These are phyloP conservation scores for Viola pubescens DNA, from an alignment of 441 rosid genomes.

Conservation along the genomic window DNA sequence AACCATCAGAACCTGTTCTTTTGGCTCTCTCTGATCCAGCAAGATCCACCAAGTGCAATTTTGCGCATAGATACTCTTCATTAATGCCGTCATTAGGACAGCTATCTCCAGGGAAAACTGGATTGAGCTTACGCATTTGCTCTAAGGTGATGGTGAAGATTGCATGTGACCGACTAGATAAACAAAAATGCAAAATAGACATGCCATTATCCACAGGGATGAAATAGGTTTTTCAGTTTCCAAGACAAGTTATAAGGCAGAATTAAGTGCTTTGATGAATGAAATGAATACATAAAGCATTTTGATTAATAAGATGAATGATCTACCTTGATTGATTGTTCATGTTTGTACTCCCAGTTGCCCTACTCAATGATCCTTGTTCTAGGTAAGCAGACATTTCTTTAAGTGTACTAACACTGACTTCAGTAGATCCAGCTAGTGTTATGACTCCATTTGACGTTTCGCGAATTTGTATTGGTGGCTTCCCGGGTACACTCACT, in stretches of 20 bases:
- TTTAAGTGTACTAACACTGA: slow-evolving; percentile 56
- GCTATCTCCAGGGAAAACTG: slow-evolving; percentile 47
- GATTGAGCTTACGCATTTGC: slow-evolving; percentile 77
- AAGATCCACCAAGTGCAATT: slow-evolving; percentile 95
- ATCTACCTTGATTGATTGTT: slow-evolving; percentile 87
- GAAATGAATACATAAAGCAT: not conserved
- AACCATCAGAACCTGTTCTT: slow-evolving; percentile 93
- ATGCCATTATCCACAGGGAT: slow-evolving; percentile 7
- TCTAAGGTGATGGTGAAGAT: slow-evolving; percentile 95
- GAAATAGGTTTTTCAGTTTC: not conserved
- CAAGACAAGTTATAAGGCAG: not conserved
- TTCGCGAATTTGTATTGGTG: slow-evolving; percentile 96
- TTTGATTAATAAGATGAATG: not conserved
- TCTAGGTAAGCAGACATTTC: slow-evolving; percentile 95
- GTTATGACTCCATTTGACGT: slow-evolving; percentile 93
- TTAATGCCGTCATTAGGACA: slow-evolving; percentile 48
- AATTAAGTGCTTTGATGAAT: not conserved
- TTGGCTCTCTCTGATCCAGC: slow-evolving; percentile 99
- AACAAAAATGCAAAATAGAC: not conserved
- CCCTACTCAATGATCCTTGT: slow-evolving; percentile 88
- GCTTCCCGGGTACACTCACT: slow-evolving; percentile 64
- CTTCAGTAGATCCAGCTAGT: slow-evolving; percentile 95
- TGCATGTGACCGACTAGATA: slow-evolving; percentile 94
- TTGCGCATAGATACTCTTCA: slow-evolving; percentile 97
- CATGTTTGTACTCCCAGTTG: slow-evolving; percentile 99